Percentiles rank a stretch among this genome's conserved stretches.
phyloP scores from a whole-genome alignment of 768 basidiomycete genomes.

The Termitomyces sp. region DNA sequence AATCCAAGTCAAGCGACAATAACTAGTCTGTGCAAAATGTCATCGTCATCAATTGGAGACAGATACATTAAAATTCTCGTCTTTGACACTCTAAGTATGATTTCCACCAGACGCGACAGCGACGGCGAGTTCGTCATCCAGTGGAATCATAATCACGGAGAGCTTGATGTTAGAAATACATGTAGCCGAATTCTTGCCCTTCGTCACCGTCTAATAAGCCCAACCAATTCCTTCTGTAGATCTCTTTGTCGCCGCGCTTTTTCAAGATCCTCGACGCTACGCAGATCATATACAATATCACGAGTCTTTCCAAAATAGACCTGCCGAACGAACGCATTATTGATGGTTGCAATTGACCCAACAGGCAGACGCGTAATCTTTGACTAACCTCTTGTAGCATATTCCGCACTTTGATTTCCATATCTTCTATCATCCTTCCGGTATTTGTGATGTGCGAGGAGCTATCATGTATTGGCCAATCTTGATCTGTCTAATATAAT shows the following conservation, averaged over 20 bases:
- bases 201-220: slow-evolving; percentile 70
- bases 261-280: slow-evolving; percentile 83
- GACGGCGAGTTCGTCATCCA: neutral
- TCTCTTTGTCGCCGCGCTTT: slow-evolving; percentile 75
- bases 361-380: neutral
- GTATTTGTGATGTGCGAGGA: slow-evolving; percentile 89
- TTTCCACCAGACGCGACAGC: neutral
- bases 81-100: neutral
- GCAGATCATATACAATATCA: slow-evolving; percentile 89
- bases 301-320: slow-evolving; percentile 97
- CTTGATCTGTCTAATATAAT: slow-evolving; percentile 68
- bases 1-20: neutral
- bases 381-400: slow-evolving; percentile 73
- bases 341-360: neutral
- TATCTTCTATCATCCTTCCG: slow-evolving; percentile 96
- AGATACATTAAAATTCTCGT: neutral
- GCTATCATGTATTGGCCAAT: slow-evolving; percentile 73
- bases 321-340: slow-evolving; percentile 26
- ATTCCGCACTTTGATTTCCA: slow-evolving; percentile 99
- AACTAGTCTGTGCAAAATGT: neutral
- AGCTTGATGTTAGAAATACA: neutral
- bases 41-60: neutral
- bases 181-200: neutral
- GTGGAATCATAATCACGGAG: neutral
- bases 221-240: slow-evolving; percentile 86